phyloP scores from a whole-genome alignment of 1,284 basidiomycete species.

The Termitomyces sp. region DNA sequence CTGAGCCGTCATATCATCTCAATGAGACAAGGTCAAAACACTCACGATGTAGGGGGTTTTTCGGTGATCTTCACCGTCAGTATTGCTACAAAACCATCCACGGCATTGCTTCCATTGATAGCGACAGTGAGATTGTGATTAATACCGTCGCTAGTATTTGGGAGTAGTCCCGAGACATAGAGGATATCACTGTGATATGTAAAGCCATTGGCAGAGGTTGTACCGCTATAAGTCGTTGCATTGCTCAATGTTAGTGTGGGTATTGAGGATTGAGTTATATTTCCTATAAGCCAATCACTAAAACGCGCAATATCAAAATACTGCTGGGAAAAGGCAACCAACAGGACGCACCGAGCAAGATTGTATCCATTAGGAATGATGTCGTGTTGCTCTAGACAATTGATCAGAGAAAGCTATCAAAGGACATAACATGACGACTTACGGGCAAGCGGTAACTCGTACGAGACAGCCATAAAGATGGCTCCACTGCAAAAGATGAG shows the following conservation, averaged over 20 bases:
- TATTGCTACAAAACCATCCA: constrained; percentile 85
- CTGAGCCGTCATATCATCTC: background rate
- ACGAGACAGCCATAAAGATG: constrained; percentile 79
- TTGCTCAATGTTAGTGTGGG: constrained; percentile 56
- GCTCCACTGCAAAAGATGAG: constrained; percentile 49
- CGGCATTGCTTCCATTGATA: constrained; percentile 53
- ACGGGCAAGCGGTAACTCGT: constrained; percentile 63
- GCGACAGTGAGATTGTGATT: constrained; percentile 73
- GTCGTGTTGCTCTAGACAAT: constrained; percentile 34
- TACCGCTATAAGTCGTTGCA: constrained; percentile 49
- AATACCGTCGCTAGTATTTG: constrained; percentile 67
- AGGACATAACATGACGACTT: constrained; percentile 20
- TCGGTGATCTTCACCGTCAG: constrained; percentile 67
- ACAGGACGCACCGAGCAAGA: constrained; percentile 32
- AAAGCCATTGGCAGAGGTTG: constrained; percentile 53
- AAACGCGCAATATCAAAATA: background rate
- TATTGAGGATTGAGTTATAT: constrained; percentile 59
- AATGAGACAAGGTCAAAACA: background rate
- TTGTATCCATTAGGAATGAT: constrained; percentile 45
- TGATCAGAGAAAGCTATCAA: background rate
- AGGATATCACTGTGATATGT: constrained; percentile 66
- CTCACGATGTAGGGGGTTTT: constrained; percentile 13
- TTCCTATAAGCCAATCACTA: constrained; percentile 80
- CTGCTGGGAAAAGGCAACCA: background rate
- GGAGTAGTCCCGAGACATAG: constrained; percentile 66